A percentile compares a stretch with the other conserved stretches of the same genome.
These are phyloP conservation scores for Coemansia sp. DNA, from an alignment of 192 early-diverging fungal species.

Conservation along the genomic window DNA sequence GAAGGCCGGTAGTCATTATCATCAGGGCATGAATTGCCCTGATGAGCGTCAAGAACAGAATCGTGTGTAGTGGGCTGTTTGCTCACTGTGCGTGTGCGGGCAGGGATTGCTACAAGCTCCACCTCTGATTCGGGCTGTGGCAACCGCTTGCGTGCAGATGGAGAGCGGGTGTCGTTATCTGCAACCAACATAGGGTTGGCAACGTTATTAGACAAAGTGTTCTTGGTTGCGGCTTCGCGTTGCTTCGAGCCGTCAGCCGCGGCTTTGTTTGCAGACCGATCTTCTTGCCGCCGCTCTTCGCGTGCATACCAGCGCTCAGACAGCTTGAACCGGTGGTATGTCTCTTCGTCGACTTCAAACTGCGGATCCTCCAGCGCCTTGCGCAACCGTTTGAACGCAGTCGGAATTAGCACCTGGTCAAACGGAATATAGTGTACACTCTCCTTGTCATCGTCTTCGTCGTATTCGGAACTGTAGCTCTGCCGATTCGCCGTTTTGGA, in stretches of 20 bases:
- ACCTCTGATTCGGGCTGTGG: background rate
- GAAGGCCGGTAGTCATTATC: conserved; percentile 2
- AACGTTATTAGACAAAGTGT: background rate
- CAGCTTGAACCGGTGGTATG: conserved; percentile 45
- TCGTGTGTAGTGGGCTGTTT: conserved; percentile 8
- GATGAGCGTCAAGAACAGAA: conserved; percentile 1
- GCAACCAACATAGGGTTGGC: background rate
- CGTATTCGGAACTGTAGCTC: conserved; percentile 9
- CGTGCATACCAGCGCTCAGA: conserved; percentile 53
- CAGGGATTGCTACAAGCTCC: background rate
- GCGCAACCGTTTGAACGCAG: conserved; percentile 50
- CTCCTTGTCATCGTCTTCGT: conserved; percentile 15
- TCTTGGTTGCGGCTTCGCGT: background rate
- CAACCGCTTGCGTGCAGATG: background rate
- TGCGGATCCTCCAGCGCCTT: conserved; percentile 28
- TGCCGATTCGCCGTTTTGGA: conserved; percentile 3
- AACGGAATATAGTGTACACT: conserved; percentile 43
- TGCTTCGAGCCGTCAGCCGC: background rate
- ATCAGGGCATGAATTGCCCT: background rate
- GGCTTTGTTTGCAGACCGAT: conserved; percentile 19
- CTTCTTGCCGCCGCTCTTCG: conserved; percentile 40
- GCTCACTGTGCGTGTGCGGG: conserved; percentile 14
- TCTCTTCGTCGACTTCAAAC: conserved; percentile 49
- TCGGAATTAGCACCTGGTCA: conserved; percentile 53
- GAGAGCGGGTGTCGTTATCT: background rate